These are phyloP conservation scores for Colletotrichum trifolii DNA, from an alignment of 2,329 filamentous ascomycete species.

Conservation along the genomic window DNA sequence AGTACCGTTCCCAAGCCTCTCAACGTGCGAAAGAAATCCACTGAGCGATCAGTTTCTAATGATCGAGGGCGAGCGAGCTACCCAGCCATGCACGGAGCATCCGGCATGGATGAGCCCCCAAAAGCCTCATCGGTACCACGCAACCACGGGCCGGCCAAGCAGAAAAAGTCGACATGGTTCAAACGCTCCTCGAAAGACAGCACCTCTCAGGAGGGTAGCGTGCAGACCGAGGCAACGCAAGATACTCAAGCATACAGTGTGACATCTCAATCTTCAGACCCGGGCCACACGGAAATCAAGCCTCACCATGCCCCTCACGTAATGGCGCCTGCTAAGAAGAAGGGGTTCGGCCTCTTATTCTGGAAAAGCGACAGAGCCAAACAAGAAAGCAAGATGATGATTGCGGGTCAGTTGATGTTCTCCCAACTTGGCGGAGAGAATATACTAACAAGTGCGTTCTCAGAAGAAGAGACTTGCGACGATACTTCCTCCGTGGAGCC, in stretches of 20 bases:
- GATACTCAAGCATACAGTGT: slow-evolving; percentile 34
- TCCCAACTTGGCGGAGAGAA: neutral
- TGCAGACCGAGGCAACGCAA: slow-evolving; percentile 26
- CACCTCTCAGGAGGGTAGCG: slow-evolving; percentile 37
- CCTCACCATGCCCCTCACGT: neutral
- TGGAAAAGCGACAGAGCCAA: slow-evolving; percentile 63
- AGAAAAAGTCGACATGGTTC: slow-evolving; percentile 65
- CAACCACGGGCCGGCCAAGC: slow-evolving; percentile 43
- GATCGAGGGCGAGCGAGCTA: slow-evolving; percentile 39
- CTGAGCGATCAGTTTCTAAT: slow-evolving; percentile 5
- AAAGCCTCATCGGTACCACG: slow-evolving; percentile 37
- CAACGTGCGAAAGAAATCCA: slow-evolving; percentile 54
- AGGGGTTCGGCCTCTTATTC: slow-evolving; percentile 64
- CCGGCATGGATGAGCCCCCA: slow-evolving; percentile 37
- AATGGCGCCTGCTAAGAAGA: slow-evolving; percentile 50
- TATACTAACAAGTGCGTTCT: slow-evolving; percentile 35
- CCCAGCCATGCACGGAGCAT: slow-evolving; percentile 41
- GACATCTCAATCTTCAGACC: slow-evolving; percentile 33
- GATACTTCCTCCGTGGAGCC: slow-evolving; percentile 43
- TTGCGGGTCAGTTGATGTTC: slow-evolving; percentile 52
- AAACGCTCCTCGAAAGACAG: slow-evolving; percentile 57
- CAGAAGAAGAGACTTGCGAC: slow-evolving; percentile 46
- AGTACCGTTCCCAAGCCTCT: slow-evolving; percentile 52
- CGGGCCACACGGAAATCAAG: slow-evolving; percentile 30
- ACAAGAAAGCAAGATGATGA: slow-evolving; percentile 54